A percentile compares a stretch with the other conserved stretches of the same genome.
These are phyloP conservation scores for Sporothrix dimorphospora DNA, from an alignment of 2,329 filamentous ascomycete genomes.

Conservation along the genomic window DNA sequence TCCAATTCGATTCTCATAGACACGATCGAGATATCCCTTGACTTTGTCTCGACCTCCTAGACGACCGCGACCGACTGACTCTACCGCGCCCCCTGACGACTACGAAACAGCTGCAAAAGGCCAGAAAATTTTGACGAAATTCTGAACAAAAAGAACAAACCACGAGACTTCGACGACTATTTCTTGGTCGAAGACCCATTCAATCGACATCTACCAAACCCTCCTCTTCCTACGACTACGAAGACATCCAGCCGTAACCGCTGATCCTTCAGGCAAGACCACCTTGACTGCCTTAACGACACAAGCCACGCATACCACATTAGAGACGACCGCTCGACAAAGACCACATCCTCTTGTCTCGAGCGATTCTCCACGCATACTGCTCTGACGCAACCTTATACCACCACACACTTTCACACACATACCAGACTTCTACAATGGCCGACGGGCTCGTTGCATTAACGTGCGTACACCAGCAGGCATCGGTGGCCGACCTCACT, in stretches of 20 bases:
- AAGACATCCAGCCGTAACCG: neutral
- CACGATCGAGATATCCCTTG: neutral
- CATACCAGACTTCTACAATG: conserved; percentile 42
- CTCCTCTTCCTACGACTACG: neutral
- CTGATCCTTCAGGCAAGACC: neutral
- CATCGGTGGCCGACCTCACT: neutral
- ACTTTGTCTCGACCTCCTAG: neutral
- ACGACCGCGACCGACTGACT: neutral
- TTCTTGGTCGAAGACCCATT: neutral
- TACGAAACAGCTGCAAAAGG: neutral
- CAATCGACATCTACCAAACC: neutral
- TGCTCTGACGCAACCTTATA: neutral
- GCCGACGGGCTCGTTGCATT: conserved; percentile 54
- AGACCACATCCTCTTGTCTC: neutral
- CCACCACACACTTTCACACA: neutral
- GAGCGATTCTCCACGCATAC: neutral
- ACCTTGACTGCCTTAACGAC: neutral
- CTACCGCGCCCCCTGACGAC: neutral
- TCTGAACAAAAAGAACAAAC: neutral
- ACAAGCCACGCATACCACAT: neutral
- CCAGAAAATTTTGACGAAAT: neutral
- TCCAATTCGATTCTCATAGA: neutral
- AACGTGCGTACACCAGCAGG: conserved; percentile 37
- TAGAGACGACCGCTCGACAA: conserved; percentile 6
- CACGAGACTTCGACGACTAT: neutral